Evolutionary conservation across 75 land plant species (phyloP).

Genomic region (Pseudotsuga menziesii): DNA sequence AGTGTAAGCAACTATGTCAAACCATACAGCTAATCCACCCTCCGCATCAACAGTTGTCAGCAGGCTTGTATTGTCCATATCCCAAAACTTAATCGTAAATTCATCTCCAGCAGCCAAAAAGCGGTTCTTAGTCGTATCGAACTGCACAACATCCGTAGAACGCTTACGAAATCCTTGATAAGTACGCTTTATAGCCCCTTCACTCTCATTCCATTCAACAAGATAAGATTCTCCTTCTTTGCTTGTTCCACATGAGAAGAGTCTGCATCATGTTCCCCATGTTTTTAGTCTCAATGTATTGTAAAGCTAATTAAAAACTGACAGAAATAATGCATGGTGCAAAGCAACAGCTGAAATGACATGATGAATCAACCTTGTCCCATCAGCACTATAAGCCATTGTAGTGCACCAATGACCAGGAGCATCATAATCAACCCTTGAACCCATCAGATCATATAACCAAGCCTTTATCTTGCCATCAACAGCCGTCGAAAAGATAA

Average conservation of each 20-base stretch:
- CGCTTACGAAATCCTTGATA: conserved; percentile 76
- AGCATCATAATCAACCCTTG: conserved; percentile 84
- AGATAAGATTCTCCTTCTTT: conserved; percentile 84
- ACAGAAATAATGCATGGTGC: neutral
- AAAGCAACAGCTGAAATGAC: neutral
- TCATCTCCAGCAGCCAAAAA: conserved; percentile 92
- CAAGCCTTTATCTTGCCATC: conserved; percentile 95
- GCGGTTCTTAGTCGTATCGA: conserved; percentile 72
- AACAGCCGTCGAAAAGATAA: conserved; percentile 78
- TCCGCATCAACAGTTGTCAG: conserved; percentile 75
- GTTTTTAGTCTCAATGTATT: neutral
- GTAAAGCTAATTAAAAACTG: neutral
- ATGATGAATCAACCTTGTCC: conserved; percentile 49
- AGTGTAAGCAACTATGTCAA: conserved; percentile 11
- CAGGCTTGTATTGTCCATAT: conserved; percentile 71
- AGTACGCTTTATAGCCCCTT: conserved; percentile 78
- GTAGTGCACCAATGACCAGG: conserved; percentile 88
- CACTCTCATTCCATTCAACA: conserved; percentile 96
- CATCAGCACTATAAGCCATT: conserved; percentile 94
- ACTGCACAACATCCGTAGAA: conserved; percentile 71
- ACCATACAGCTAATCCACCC: conserved; percentile 69
- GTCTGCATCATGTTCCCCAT: conserved; percentile 32
- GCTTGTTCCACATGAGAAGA: conserved; percentile 91
- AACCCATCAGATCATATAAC: conserved; percentile 76
- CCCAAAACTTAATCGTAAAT: conserved; percentile 80